Evolutionary conservation across 371 early-diverging fungal species (phyloP), one percentile per base, ranked within the genome.

Genomic region (Mortierella sp.): DNA sequence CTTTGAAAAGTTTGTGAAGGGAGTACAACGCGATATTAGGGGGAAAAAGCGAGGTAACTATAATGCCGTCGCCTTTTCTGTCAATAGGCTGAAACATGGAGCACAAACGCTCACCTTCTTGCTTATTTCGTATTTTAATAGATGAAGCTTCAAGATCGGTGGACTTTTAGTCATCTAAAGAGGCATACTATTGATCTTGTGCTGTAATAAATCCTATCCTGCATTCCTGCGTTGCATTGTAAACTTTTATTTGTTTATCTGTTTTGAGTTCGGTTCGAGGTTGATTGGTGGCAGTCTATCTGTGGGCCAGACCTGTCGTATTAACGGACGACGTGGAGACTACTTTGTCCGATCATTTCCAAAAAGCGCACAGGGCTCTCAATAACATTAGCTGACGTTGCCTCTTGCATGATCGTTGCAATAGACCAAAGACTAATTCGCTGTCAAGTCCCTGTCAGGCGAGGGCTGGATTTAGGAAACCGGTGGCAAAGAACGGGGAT

Each of bases 1-100:
- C 20, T 95, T 96, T 81, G 89, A 91, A 26, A 80, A 87, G 40
- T 95, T 94, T 78, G 89, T 94, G 28, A 83, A 87, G 39, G 85
- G 74, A 1, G 73, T 93, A 61, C 52, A 86, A 10, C 70, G 77
- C 14, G 88, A 90, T 24, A 75, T 73, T 1, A 78, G 80, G n/a
- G 65, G 73, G 30, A 65, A 70, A 30, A 87, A 87, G 69, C 64
- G 83, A 86, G 86, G 89, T 86, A 88, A 64, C 68, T 22, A 55
- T 63, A 18, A 45, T 47, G 28, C 40, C 35, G 11, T 49, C 6
- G 18, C 4, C 49, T n/a, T 49, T 43, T 16, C 43, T 14, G 11
- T 43, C 11, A 14, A 43, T 43, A 10, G 16, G 43, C 11, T 43
- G 43, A 14, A 43, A 14, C 14, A 3, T 14, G 3, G 10, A 9